A percentile compares a stretch with the other conserved stretches of the same genome.
Conservation (phyloP, 495 filamentous ascomycete genomes). For the Cercophora newfieldiana region DNA sequence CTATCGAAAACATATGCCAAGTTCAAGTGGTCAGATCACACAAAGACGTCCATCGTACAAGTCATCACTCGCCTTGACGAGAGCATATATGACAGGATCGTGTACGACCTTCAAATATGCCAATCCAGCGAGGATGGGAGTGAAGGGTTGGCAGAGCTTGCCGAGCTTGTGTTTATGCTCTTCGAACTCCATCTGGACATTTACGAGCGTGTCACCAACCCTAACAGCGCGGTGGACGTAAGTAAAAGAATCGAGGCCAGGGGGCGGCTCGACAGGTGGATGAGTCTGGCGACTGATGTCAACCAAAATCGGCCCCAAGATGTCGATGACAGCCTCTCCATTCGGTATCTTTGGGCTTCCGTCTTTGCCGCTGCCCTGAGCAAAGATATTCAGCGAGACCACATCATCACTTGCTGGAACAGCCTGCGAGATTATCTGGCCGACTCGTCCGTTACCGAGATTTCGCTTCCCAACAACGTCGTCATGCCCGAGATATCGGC, state of each 20-base stretch:
- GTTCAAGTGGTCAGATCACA: constrained; percentile 67
- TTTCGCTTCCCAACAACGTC: constrained; percentile 79
- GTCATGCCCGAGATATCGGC: constrained; percentile 87
- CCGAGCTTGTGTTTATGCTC: constrained; percentile 70
- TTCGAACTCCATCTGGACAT: constrained; percentile 90
- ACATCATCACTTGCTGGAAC: constrained; percentile 77
- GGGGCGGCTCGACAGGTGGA: constrained; percentile 75
- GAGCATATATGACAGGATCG: constrained; percentile 59
- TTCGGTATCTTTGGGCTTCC: constrained; percentile 81
- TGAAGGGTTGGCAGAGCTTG: constrained; percentile 30
- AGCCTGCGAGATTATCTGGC: constrained; percentile 53
- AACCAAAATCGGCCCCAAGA: constrained; percentile 44
- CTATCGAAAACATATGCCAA: constrained; percentile 62
- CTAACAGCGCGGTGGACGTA: constrained; percentile 66
- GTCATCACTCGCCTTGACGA: constrained; percentile 68
- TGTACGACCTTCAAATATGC: constrained; percentile 44
- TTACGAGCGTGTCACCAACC: constrained; percentile 73
- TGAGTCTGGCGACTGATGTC: constrained; percentile 63
- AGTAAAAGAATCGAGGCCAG: constrained; percentile 60
- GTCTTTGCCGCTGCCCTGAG: constrained; percentile 71
- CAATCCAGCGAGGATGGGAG: constrained; percentile 22
- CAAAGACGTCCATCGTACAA: constrained; percentile 71
- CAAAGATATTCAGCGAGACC: constrained; percentile 68
- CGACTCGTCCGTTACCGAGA: constrained; percentile 39
- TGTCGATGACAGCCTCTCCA: constrained; percentile 49